Evolutionary conservation across 2,329 filamentous ascomycete species (phyloP).

Genomic region (Didymosphaeria variabile): DNA sequence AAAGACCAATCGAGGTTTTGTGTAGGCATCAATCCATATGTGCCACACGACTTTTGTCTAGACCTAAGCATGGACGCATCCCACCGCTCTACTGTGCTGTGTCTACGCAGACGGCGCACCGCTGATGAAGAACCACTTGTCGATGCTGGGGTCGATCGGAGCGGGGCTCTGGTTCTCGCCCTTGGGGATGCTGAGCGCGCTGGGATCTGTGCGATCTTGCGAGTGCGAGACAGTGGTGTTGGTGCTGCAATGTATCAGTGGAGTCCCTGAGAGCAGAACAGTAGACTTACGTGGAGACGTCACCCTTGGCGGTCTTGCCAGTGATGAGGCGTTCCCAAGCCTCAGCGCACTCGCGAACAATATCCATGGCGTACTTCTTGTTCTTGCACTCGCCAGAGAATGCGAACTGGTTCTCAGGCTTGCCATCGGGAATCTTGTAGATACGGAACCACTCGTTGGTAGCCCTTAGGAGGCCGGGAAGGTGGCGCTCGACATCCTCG

Average conservation of each 20-base stretch:
- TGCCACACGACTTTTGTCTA: slow-evolving; percentile 13
- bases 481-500: slow-evolving; percentile 98
- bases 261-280: background rate
- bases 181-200: slow-evolving; percentile 78
- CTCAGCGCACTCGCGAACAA: slow-evolving; percentile 94
- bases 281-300: slow-evolving; percentile 80
- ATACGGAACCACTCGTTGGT: slow-evolving; percentile 99
- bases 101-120: slow-evolving; percentile 75
- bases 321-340: slow-evolving; percentile 97
- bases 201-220: slow-evolving; percentile 72
- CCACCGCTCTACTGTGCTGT: background rate
- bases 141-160: slow-evolving; percentile 94
- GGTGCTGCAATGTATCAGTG: slow-evolving; percentile 64
- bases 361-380: slow-evolving; percentile 96
- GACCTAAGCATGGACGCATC: background rate
- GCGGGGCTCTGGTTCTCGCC: slow-evolving; percentile 83
- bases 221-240: slow-evolving; percentile 82
- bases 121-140: slow-evolving; percentile 99
- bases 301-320: slow-evolving; percentile 82
- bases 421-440: slow-evolving; percentile 99
- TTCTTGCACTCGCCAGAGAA: slow-evolving; percentile 99
- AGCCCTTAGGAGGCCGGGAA: slow-evolving; percentile 93
- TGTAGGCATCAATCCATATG: slow-evolving; percentile 20
- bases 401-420: slow-evolving; percentile 99
- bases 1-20: slow-evolving; percentile 24